These are phyloP conservation scores for Wickerhamomyces xylosicus DNA, from an alignment of 805 yeast genomes.

Conservation along the genomic window DNA sequence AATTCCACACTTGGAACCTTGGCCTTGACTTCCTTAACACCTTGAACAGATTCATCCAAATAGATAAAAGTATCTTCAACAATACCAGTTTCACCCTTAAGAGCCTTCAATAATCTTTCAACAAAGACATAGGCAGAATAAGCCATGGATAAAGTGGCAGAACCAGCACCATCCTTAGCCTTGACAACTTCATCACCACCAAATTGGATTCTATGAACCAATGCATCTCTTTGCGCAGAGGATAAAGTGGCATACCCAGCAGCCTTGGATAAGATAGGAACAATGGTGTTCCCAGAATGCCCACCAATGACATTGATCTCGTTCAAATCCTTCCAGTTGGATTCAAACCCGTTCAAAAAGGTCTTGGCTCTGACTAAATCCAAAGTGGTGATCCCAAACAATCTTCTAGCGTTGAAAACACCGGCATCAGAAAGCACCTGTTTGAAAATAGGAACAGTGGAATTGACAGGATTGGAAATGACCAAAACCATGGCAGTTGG, in stretches of 20 bases:
- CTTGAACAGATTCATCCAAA: conserved; percentile 27
- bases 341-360: conserved; percentile 37
- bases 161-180: conserved; percentile 91
- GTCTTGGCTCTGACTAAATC: conserved; percentile 85
- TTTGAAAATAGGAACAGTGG: conserved; percentile 83
- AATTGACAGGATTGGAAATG: conserved; percentile 90
- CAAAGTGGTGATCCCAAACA: conserved; percentile 84
- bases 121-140: conserved; percentile 83
- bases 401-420: conserved; percentile 57
- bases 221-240: conserved; percentile 22
- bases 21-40: conserved; percentile 13
- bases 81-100: conserved; percentile 23
- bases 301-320: conserved; percentile 76
- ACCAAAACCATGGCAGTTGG: conserved; percentile 72
- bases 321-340: conserved; percentile 26
- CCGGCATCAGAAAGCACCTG: conserved; percentile 63
- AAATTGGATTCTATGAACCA: conserved; percentile 84
- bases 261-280: conserved; percentile 44
- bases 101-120: conserved; percentile 28
- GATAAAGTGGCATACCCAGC: conserved; percentile 10
- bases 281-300: conserved; percentile 91
- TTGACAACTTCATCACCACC: conserved; percentile 96
- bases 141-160: conserved; percentile 95
- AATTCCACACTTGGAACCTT: conserved; percentile 24
- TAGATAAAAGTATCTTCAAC: conserved; percentile 42